Percentiles rank a stretch among this genome's conserved stretches.
Conservation (phyloP, 768 basidiomycete species). For the Chalciporus sphaerocephalus region DNA sequence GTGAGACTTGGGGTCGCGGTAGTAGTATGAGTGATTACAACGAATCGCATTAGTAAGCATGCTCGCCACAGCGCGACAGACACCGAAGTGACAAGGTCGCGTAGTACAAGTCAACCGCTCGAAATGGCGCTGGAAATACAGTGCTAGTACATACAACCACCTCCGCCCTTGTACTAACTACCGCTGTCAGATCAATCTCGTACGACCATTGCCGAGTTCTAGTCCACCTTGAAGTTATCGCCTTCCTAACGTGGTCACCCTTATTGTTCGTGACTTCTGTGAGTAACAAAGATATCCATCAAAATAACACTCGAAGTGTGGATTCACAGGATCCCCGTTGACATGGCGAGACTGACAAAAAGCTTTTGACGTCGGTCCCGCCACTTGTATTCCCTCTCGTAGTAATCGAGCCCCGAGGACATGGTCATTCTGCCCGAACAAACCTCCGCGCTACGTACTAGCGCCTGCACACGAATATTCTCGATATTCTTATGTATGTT, state of each 20-base stretch:
- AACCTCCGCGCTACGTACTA: constrained; percentile 24
- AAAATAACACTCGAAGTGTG: constrained; percentile 6
- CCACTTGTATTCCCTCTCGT: constrained; percentile 24
- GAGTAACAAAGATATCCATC: constrained; percentile 16
- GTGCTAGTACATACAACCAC: too few species aligned
- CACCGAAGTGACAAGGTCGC: too few species aligned
- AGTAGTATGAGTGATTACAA: constrained; percentile 5
- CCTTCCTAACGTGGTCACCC: constrained; percentile 22
- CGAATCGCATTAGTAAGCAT: constrained; percentile 18
- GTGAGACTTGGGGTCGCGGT: too few species aligned
- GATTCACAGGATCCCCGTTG: constrained; percentile 29
- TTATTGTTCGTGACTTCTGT: constrained; percentile 29
- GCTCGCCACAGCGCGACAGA: too few species aligned
- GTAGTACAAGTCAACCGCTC: too few species aligned
- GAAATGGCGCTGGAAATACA: too few species aligned
- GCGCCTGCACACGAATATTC: constrained; percentile 25
- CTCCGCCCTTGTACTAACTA: too few species aligned
- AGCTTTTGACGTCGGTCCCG: constrained; percentile 28
- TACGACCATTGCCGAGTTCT: background rate
- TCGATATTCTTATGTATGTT: constrained; percentile 24
- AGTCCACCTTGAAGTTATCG: background rate
- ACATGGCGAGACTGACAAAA: constrained; percentile 34
- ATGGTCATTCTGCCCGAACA: constrained; percentile 19
- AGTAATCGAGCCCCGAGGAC: constrained; percentile 22
- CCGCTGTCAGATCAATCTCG: background rate